Conservation (phyloP, 2,329 filamentous ascomycete genomes). For the Zasmidium citrigriseum region DNA sequence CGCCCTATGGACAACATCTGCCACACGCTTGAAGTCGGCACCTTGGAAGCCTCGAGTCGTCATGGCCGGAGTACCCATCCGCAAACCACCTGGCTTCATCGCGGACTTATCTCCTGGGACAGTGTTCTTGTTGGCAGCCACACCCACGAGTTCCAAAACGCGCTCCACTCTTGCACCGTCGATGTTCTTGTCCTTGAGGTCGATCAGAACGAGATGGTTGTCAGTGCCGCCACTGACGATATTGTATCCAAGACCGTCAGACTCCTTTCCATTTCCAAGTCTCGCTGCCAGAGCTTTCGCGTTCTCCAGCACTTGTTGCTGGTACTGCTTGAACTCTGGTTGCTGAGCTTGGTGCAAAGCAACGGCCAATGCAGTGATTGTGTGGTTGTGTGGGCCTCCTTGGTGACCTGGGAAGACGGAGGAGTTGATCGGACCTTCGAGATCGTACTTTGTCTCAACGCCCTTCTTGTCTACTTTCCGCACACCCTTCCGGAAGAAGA, state of each 20-base stretch:
- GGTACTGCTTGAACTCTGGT: slow-evolving; percentile 89
- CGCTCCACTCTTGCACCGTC: slow-evolving; percentile 95
- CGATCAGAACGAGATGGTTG: slow-evolving; percentile 92
- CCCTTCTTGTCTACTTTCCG: slow-evolving; percentile 80
- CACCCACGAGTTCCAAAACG: slow-evolving; percentile 95
- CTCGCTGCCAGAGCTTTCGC: slow-evolving; percentile 80
- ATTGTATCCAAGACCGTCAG: slow-evolving; percentile 78
- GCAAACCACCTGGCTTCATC: slow-evolving; percentile 86
- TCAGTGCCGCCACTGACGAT: slow-evolving; percentile 94
- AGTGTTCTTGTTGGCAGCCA: slow-evolving; percentile 99
- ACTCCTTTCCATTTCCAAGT: slow-evolving; percentile 67
- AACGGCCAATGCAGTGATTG: slow-evolving; percentile 91
- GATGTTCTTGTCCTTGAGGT: slow-evolving; percentile 84
- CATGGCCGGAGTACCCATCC: slow-evolving; percentile 96
- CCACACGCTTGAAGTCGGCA: slow-evolving; percentile 83
- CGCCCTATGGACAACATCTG: slow-evolving; percentile 80
- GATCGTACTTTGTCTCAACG: slow-evolving; percentile 81
- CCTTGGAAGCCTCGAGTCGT: slow-evolving; percentile 91
- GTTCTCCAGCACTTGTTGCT: slow-evolving; percentile 86
- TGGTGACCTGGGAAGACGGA: slow-evolving; percentile 98
- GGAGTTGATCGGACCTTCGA: slow-evolving; percentile 90
- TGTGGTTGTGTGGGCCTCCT: slow-evolving; percentile 98
- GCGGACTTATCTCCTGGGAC: slow-evolving; percentile 94
- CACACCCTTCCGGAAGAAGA: slow-evolving; percentile 95
- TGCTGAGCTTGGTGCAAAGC: slow-evolving; percentile 91